phyloP scores from a whole-genome alignment of 1,284 basidiomycete genomes.

The Trichosporon sp. region DNA sequence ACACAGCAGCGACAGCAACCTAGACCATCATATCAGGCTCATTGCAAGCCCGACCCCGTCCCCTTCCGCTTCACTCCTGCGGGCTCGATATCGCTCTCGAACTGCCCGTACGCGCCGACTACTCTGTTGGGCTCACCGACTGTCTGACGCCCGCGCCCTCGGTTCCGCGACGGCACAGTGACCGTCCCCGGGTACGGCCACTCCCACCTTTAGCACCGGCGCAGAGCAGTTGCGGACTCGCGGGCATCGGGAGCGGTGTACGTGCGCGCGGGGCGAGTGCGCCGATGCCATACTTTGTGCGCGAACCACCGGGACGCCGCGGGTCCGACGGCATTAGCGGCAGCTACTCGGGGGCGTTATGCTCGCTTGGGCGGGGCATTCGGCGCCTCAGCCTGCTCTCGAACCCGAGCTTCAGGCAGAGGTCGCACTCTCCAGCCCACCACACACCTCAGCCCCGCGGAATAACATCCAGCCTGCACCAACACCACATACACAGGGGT shows the following conservation, averaged over 20 bases:
- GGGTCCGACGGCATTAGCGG: neutral
- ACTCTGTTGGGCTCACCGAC: neutral
- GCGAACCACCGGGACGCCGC: neutral
- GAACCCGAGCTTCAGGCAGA: neutral
- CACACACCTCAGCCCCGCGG: neutral
- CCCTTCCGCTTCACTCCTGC: neutral
- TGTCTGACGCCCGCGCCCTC: neutral
- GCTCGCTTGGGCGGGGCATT: neutral
- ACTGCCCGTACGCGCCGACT: neutral
- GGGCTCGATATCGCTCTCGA: neutral
- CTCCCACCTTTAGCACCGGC: neutral
- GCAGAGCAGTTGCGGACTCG: neutral
- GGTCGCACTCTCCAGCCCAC: neutral
- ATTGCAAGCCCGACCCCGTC: neutral
- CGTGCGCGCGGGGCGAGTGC: neutral
- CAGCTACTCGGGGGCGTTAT: neutral
- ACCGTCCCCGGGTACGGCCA: neutral
- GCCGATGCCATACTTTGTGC: neutral
- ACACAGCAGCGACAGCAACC: neutral
- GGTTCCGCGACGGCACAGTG: neutral
- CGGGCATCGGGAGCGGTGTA: neutral
- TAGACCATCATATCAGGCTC: neutral
- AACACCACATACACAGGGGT: too few relatives aligned
- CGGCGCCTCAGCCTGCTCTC: slow-evolving; percentile 10
- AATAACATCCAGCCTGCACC: neutral